A percentile compares a stretch with the other conserved stretches of the same genome.
phyloP scores from a whole-genome alignment of 2,329 filamentous ascomycete genomes.

The Microdochium trichocladiopsis region DNA sequence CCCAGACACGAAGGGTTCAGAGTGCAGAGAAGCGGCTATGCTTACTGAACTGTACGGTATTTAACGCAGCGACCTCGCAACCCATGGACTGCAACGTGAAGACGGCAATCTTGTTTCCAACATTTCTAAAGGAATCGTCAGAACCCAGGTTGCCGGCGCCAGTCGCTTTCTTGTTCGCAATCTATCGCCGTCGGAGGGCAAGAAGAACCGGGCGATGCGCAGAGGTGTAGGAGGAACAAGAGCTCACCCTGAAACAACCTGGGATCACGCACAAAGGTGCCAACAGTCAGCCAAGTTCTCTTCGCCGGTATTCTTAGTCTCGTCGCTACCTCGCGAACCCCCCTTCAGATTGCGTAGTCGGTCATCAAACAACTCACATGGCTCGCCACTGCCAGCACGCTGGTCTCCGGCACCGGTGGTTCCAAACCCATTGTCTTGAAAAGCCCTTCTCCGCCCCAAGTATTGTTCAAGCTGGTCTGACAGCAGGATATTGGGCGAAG shows the following conservation, averaged over 20 bases:
- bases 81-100: conserved; percentile 91
- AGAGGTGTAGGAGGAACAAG: conserved; percentile 8
- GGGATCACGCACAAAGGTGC: conserved; percentile 1
- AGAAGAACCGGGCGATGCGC: too few species aligned
- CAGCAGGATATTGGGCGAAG: too few species aligned
- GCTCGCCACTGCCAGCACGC: conserved; percentile 82
- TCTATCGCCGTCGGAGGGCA: too few species aligned
- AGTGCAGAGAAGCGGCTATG: too few species aligned
- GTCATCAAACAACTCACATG: conserved; percentile 65
- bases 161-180: too few species aligned
- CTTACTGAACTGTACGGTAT: conserved; percentile 96
- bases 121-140: conserved; percentile 59
- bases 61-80: conserved; percentile 87
- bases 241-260: not conserved
- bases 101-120: conserved; percentile 95
- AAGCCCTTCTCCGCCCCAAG: too few species aligned
- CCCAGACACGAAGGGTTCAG: too few species aligned
- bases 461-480: too few species aligned
- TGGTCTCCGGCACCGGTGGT: conserved; percentile 46
- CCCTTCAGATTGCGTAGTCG: too few species aligned
- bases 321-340: too few species aligned
- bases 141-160: conserved; percentile 22
- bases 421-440: conserved; percentile 25
- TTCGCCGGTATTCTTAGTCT: too few species aligned
- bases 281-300: conserved; percentile 12